Conservation (phyloP, 1,284 basidiomycete species). For the Ustilago curta region DNA sequence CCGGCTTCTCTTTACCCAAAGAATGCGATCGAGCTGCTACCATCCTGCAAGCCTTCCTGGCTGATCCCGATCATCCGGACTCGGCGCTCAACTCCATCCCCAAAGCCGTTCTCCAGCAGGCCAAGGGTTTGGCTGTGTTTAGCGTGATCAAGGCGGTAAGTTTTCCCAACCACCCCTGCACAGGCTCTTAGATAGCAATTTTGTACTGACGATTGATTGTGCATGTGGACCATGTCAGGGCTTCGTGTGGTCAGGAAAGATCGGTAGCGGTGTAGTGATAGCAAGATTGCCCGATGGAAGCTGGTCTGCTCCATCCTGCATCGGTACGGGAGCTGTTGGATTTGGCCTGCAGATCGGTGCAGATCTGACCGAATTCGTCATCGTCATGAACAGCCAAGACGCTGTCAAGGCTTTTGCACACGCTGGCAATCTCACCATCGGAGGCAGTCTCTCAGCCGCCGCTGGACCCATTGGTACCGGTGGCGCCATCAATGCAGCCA, state of each 20-base stretch:
- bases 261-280: constrained; percentile 92
- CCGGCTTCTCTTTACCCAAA: constrained; percentile 66
- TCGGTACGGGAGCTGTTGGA: constrained; percentile 89
- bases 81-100: constrained; percentile 95
- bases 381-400: constrained; percentile 96
- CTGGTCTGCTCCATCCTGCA: constrained; percentile 96
- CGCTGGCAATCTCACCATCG: constrained; percentile 95
- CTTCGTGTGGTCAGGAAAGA: constrained; percentile 95
- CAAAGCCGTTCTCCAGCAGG: constrained; percentile 88
- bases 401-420: constrained; percentile 94
- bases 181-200: neutral
- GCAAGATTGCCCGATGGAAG: constrained; percentile 94
- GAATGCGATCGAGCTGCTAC: constrained; percentile 82
- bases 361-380: constrained; percentile 75
- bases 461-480: constrained; percentile 88
- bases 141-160: constrained; percentile 78
- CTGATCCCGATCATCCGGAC: constrained; percentile 86
- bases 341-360: constrained; percentile 91
- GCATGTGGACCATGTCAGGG: constrained; percentile 71
- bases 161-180: neutral
- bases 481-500: constrained; percentile 84
- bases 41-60: constrained; percentile 89
- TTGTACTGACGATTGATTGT: neutral
- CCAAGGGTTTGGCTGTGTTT: constrained; percentile 88
- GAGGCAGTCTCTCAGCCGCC: constrained; percentile 71